These are phyloP conservation scores for Penicillium brevicompactum DNA, from an alignment of 2,329 filamentous ascomycete species.

Conservation along the genomic window DNA sequence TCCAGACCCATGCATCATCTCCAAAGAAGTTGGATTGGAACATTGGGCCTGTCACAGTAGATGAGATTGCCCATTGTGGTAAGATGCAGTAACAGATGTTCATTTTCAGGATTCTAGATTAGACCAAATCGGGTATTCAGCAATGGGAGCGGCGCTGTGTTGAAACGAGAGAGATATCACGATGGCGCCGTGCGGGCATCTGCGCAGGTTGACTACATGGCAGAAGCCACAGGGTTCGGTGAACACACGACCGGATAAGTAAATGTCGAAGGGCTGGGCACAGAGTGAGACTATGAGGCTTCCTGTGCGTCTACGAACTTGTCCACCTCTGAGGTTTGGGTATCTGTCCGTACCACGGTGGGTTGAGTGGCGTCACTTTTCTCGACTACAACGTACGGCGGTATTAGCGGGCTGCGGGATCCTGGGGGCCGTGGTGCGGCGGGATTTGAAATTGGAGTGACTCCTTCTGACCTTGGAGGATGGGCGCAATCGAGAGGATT, in stretches of 20 bases:
- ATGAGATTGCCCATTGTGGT: no score
- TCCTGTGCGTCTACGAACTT: conserved; percentile 48
- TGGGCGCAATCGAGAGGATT: conserved; percentile 81
- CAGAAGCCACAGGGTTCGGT: not conserved
- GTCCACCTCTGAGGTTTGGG: conserved; percentile 42
- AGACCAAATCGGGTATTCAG: conserved; percentile 40
- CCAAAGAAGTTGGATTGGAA: no score
- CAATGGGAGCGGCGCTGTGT: conserved; percentile 28
- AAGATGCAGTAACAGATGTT: not conserved
- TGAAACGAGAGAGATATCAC: conserved; percentile 24
- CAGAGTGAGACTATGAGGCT: conserved; percentile 15
- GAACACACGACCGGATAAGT: conserved; percentile 12
- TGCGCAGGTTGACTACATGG: conserved; percentile 28
- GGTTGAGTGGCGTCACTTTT: conserved; percentile 3
- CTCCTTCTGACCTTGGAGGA: conserved; percentile 73
- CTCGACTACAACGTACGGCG: conserved; percentile 11
- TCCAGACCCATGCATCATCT: no score
- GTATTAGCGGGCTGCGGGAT: conserved; percentile 20
- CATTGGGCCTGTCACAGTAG: no score
- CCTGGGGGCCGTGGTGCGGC: conserved; percentile 37
- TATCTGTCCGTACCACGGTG: conserved; percentile 39
- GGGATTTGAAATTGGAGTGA: conserved; percentile 60
- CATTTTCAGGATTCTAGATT: conserved; percentile 2
- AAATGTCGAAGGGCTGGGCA: not conserved
- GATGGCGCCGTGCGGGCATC: conserved; percentile 14